These are phyloP conservation scores for Fraxinus latifolia DNA, from an alignment of 305 asterid species.

Conservation along the genomic window DNA sequence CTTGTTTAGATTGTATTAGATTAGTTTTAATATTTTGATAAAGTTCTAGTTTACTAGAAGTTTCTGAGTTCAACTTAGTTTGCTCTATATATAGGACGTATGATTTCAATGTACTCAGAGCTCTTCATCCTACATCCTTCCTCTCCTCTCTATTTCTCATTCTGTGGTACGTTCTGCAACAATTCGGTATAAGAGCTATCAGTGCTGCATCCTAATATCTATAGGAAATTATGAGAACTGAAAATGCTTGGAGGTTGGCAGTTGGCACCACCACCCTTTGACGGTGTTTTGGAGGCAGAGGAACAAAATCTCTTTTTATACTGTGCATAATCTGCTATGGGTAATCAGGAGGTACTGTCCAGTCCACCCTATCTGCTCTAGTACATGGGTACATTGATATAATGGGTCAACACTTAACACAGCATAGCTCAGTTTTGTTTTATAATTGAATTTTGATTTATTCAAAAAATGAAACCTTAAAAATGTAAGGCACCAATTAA, in stretches of 20 bases:
- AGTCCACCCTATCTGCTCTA: not conserved
- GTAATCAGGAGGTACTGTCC: not conserved
- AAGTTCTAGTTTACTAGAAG: not conserved
- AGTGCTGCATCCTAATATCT: not conserved
- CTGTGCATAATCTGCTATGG: not conserved
- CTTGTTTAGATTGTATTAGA: not conserved
- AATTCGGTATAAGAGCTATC: not conserved
- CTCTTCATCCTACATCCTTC: not conserved
- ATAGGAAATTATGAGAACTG: not conserved
- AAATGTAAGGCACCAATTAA: not conserved
- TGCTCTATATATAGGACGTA: not conserved
- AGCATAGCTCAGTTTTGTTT: not conserved
- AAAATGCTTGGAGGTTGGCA: not conserved
- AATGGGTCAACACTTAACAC: not conserved
- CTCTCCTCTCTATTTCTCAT: not conserved
- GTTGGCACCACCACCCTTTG: not conserved
- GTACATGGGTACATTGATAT: not conserved
- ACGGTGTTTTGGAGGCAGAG: not conserved
- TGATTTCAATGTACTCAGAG: not conserved
- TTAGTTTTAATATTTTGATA: not conserved
- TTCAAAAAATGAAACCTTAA: not conserved
- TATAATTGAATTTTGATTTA: too few species aligned
- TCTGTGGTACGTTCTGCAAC: not conserved
- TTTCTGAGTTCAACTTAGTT: not conserved
- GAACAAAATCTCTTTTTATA: not conserved